Evolutionary conservation across 2,329 filamentous ascomycete genomes (phyloP).

Genomic region (Ophioceras dolichostomum): DNA sequence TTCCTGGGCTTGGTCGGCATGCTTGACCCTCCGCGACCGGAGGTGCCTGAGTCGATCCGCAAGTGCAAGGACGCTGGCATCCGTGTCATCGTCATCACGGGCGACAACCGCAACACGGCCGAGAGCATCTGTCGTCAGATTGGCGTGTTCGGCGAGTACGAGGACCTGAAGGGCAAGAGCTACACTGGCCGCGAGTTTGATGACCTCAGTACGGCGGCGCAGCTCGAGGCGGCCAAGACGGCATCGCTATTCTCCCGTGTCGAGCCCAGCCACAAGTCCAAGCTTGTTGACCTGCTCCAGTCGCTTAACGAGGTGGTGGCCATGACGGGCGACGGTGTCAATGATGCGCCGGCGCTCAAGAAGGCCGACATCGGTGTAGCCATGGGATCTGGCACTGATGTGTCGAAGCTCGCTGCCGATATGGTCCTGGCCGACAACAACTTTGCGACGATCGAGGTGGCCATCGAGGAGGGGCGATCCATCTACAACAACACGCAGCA

Average conservation of each 20-base stretch:
- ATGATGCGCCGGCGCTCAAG: constrained; percentile 94
- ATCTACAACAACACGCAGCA: constrained; percentile 99
- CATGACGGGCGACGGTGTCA: constrained; percentile 98
- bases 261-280: constrained; percentile 94
- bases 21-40: constrained; percentile 89
- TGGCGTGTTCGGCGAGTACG: constrained; percentile 72
- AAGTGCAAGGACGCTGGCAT: constrained; percentile 92
- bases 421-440: constrained; percentile 99
- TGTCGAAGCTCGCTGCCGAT: constrained; percentile 90
- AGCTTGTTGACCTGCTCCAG: constrained; percentile 91
- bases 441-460: constrained; percentile 93
- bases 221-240: constrained; percentile 71
- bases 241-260: constrained; percentile 93
- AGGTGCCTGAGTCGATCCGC: constrained; percentile 74
- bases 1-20: constrained; percentile 89
- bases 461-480: constrained; percentile 91
- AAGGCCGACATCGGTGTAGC: constrained; percentile 98
- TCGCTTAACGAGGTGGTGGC: constrained; percentile 88
- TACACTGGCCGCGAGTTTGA: constrained; percentile 95
- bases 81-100: constrained; percentile 93
- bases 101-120: constrained; percentile 94
- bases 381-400: constrained; percentile 96
- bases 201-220: constrained; percentile 61
- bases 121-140: constrained; percentile 97
- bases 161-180: constrained; percentile 83